Conservation (phyloP, 108 stramenopile genomes). For the Mayamaea pseudoterrestris region DNA sequence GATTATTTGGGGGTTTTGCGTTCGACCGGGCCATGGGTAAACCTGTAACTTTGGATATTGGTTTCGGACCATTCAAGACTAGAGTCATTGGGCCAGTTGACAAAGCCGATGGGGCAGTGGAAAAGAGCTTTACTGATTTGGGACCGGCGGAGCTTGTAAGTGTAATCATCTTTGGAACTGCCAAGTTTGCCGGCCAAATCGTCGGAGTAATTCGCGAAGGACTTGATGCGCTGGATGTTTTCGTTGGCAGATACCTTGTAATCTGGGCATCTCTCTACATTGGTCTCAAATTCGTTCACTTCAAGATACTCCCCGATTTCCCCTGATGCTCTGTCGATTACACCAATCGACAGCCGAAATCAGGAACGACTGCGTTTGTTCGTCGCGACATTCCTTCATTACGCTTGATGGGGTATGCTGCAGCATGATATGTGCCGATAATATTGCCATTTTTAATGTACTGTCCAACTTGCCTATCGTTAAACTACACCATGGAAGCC, state of each 20-base stretch:
- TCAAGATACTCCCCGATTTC: conserved; percentile 87
- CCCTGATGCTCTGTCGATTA: conserved; percentile 31
- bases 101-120: conserved; percentile 25
- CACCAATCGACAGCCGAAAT: not conserved
- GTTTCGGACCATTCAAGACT: conserved; percentile 72
- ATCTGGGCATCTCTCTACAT: conserved; percentile 78
- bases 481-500: too few relatives aligned
- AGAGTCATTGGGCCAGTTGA: conserved; percentile 66
- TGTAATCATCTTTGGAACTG: conserved; percentile 39
- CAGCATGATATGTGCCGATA: too few relatives aligned
- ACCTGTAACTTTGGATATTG: conserved; percentile 83
- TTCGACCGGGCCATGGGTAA: conserved; percentile 75
- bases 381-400: too few relatives aligned
- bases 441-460: too few relatives aligned
- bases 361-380: too few relatives aligned
- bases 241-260: conserved; percentile 80
- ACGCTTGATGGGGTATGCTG: too few relatives aligned
- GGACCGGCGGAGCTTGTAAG: conserved; percentile 20
- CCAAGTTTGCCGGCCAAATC: conserved; percentile 59
- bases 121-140: conserved; percentile 26
- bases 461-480: too few relatives aligned
- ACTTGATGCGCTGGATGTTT: conserved; percentile 74
- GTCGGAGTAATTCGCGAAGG: conserved; percentile 55
- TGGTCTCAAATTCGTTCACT: conserved; percentile 84
- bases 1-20: conserved; percentile 72